These are phyloP conservation scores for Ogataea pini DNA, from an alignment of 805 yeast species.

Conservation along the genomic window DNA sequence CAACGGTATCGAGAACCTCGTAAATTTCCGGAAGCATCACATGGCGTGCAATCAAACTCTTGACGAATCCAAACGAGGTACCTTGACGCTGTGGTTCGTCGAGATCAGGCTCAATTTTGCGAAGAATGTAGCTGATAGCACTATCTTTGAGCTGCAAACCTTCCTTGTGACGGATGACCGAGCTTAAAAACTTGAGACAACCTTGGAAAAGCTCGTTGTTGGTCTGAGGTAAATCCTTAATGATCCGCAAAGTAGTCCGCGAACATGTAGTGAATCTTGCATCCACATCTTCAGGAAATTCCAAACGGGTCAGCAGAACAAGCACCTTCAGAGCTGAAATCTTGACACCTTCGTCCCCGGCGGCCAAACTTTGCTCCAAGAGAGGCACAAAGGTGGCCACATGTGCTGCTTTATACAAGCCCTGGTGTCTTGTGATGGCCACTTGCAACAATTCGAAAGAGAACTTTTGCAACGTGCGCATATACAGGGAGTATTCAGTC, in stretches of 20 bases:
- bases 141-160: constrained; percentile 65
- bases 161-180: constrained; percentile 67
- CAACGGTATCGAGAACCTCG: constrained; percentile 79
- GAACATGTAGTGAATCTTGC: constrained; percentile 59
- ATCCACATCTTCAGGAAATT: constrained; percentile 56
- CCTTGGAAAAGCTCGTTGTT: constrained; percentile 79
- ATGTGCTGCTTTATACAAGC: constrained; percentile 58
- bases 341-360: constrained; percentile 78
- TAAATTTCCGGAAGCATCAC: constrained; percentile 84
- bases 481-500: constrained; percentile 55
- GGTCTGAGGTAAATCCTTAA: constrained; percentile 77
- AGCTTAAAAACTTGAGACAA: constrained; percentile 70
- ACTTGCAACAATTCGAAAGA: constrained; percentile 74
- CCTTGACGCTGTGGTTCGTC: constrained; percentile 90
- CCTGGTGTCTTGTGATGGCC: constrained; percentile 63
- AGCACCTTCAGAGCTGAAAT: constrained; percentile 66
- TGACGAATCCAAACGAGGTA: constrained; percentile 79
- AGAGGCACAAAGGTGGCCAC: constrained; percentile 75
- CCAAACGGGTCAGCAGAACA: constrained; percentile 58
- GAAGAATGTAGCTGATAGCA: constrained; percentile 72
- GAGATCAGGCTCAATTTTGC: constrained; percentile 77
- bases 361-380: constrained; percentile 56
- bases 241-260: constrained; percentile 57
- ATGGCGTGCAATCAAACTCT: constrained; percentile 72
- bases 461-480: constrained; percentile 68